These are phyloP conservation scores for Trypanosomatidae sp. DNA, from an alignment of 208 protist genomes.

Conservation along the genomic window DNA sequence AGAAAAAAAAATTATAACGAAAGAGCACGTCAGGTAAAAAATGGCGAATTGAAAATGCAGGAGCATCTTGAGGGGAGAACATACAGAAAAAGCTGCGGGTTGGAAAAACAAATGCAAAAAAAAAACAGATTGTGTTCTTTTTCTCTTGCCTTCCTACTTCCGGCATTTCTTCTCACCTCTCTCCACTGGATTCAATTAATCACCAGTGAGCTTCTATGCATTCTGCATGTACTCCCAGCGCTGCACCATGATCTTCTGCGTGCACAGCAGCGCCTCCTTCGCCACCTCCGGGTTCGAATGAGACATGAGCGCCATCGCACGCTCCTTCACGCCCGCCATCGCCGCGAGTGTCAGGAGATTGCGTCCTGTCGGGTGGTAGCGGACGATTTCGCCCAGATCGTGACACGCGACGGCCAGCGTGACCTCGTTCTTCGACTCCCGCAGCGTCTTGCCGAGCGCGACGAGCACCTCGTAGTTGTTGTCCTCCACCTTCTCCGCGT, in stretches of 20 bases:
- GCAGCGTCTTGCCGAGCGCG: conserved; percentile 82
- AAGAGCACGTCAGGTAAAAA: too few species aligned
- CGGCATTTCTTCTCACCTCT: too few species aligned
- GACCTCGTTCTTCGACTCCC: conserved; percentile 52
- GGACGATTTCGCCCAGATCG: conserved; percentile 92
- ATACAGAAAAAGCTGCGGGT: too few species aligned
- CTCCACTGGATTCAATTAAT: too few species aligned
- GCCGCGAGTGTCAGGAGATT: conserved; percentile 63
- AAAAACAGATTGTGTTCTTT: too few species aligned
- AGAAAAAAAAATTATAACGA: too few species aligned
- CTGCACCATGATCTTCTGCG: conserved; percentile 95
- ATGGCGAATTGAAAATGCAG: too few species aligned
- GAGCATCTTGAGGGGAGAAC: too few species aligned
- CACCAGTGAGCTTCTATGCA: too few species aligned
- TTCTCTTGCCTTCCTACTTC: too few species aligned
- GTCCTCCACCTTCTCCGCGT: conserved; percentile 85
- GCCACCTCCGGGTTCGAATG: conserved; percentile 69
- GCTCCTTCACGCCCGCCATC: conserved; percentile 82
- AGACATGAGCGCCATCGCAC: conserved; percentile 86
- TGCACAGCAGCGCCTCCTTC: conserved; percentile 90
- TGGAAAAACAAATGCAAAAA: too few species aligned
- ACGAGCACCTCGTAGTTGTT: conserved; percentile 91
- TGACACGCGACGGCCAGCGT: conserved; percentile 89
- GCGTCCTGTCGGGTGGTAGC: conserved; percentile 90
- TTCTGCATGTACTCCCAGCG: conserved; percentile 92